These are phyloP conservation scores for Phalaenopsis hybrid DNA, from an alignment of 116 monocot genomes.

Conservation along the genomic window DNA sequence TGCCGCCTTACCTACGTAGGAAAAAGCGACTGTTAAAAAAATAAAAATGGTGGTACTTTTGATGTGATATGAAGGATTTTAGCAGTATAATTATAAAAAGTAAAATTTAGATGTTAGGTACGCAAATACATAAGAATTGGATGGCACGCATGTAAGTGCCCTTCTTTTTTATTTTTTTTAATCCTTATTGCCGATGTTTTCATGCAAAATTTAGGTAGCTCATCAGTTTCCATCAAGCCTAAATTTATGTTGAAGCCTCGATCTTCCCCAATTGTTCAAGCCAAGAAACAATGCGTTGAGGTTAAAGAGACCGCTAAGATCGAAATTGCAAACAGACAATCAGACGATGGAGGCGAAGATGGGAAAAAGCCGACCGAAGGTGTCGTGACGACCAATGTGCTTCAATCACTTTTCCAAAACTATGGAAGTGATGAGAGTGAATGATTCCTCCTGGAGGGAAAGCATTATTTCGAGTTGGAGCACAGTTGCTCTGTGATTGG, in stretches of 20 bases:
- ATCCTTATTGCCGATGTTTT: too few relatives aligned
- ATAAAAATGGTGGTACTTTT: too few relatives aligned
- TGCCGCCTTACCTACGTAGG: too few relatives aligned
- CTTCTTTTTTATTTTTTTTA: too few relatives aligned
- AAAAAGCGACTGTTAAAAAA: too few relatives aligned
- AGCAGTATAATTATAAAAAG: too few relatives aligned
- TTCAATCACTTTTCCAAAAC: slow-evolving; percentile 38
- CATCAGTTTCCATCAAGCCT: slow-evolving; percentile 19
- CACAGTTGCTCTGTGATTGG: too few relatives aligned
- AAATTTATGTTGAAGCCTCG: slow-evolving; percentile 33
- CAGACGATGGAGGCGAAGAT: slow-evolving; percentile 9
- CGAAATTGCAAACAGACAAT: neutral
- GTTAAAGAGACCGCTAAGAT: neutral
- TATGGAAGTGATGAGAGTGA: slow-evolving; percentile 45
- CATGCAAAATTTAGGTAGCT: slow-evolving; percentile 6
- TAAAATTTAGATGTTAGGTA: too few relatives aligned
- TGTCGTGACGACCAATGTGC: slow-evolving; percentile 8
- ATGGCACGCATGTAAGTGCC: too few relatives aligned
- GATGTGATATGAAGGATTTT: too few relatives aligned
- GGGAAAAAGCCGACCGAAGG: neutral
- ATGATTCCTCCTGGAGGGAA: neutral
- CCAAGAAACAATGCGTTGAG: slow-evolving; percentile 25
- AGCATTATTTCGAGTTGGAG: too few relatives aligned
- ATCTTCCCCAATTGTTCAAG: slow-evolving; percentile 10
- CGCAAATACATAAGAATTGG: too few relatives aligned